Evolutionary conservation across 148 eudicot species (phyloP).

Genomic region (Dianthus caryophyllus): DNA sequence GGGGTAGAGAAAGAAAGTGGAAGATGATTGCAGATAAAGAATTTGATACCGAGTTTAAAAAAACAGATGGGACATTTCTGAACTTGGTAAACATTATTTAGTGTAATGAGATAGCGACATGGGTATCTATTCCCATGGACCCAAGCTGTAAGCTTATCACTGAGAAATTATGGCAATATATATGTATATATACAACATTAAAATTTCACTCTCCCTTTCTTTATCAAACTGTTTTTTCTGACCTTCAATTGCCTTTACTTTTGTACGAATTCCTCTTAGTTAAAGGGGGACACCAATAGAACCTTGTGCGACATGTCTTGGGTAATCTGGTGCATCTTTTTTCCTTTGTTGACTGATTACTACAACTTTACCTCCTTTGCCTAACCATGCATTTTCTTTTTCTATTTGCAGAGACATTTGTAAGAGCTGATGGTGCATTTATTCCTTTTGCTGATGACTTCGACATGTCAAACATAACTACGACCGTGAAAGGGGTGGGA

Average conservation of each 20-base stretch:
- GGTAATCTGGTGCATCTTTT: neutral
- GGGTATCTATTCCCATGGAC: neutral
- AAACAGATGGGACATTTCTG: neutral
- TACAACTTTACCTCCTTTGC: neutral
- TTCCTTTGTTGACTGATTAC: neutral
- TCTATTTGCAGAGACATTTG: slow-evolving; percentile 80
- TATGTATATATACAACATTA: neutral
- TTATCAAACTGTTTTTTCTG: neutral
- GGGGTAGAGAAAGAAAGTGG: neutral
- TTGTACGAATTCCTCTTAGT: neutral
- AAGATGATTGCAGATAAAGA: neutral
- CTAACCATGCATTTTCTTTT: neutral
- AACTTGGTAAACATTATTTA: neutral
- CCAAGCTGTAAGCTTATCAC: too few species aligned
- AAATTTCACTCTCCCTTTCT: neutral
- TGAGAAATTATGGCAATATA: too few species aligned
- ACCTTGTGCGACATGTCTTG: neutral
- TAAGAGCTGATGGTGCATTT: slow-evolving; percentile 98
- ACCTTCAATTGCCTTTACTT: neutral
- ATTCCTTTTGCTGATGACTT: slow-evolving; percentile 93
- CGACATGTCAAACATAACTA: slow-evolving; percentile 76
- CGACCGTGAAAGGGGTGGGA: slow-evolving; percentile 86
- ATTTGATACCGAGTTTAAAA: neutral
- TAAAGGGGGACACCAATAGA: neutral
- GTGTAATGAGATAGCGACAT: neutral